Percentiles rank a stretch among this genome's conserved stretches.
Evolutionary conservation across 306 rosid genomes (phyloP).

Genomic region (Carpinus viminea): DNA sequence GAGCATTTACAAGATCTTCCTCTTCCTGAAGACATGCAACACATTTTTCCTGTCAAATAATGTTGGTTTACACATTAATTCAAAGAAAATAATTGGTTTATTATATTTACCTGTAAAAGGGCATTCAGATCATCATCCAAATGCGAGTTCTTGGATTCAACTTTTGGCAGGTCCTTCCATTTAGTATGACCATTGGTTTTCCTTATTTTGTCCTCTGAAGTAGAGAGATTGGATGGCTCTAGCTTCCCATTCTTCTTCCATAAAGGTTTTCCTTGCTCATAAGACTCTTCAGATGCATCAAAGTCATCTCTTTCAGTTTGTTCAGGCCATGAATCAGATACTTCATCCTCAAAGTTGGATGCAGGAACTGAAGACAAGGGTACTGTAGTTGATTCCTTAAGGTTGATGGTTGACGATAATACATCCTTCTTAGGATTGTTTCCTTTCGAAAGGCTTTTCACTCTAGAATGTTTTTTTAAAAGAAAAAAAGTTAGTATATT

Average conservation of each 20-base stretch:
- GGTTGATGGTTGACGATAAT: conserved; percentile 65
- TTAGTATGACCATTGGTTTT: conserved; percentile 68
- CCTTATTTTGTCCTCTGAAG: conserved; percentile 57
- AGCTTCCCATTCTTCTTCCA: conserved; percentile 79
- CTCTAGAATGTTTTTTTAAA: conserved; percentile 53
- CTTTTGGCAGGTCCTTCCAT: conserved; percentile 74
- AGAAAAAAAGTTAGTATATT: conserved; percentile 13
- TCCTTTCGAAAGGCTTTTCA: conserved; percentile 93
- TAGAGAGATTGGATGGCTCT: conserved; percentile 50
- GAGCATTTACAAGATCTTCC: conserved; percentile 97
- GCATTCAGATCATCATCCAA: conserved; percentile 83
- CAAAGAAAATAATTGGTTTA: conserved; percentile 10
- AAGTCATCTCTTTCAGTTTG: conserved; percentile 70
- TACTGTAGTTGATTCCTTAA: conserved; percentile 74
- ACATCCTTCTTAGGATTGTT: conserved; percentile 80
- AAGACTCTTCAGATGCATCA: conserved; percentile 68
- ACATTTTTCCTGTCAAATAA: conserved; percentile 16
- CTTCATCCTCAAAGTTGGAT: conserved; percentile 58
- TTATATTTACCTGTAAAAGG: conserved; percentile 70
- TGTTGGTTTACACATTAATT: not conserved
- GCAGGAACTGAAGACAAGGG: conserved; percentile 70
- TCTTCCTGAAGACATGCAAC: conserved; percentile 70
- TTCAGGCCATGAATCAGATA: conserved; percentile 56
- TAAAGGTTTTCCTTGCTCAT: conserved; percentile 66
- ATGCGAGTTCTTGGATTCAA: conserved; percentile 50